Percentiles rank a stretch among this genome's conserved stretches.
These are phyloP conservation scores for Gastrolobium bilobum DNA, from an alignment of 306 rosid species.

Conservation along the genomic window DNA sequence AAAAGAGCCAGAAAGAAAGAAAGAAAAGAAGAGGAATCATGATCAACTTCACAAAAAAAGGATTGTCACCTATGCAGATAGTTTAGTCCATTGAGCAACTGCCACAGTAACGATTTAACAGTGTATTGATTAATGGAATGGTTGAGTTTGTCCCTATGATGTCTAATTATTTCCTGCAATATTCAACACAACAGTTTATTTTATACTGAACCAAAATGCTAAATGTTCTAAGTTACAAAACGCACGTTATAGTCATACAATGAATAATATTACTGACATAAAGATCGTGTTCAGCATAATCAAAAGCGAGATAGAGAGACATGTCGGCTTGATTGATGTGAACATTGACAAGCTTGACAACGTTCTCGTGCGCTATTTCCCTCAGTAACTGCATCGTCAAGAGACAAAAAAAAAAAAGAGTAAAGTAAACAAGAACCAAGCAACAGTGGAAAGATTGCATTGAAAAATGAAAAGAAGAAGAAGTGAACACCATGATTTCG, in stretches of 20 bases:
- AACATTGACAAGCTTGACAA: constrained; percentile 87
- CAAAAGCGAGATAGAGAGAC: constrained; percentile 90
- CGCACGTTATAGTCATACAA: neutral
- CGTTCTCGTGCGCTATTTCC: constrained; percentile 85
- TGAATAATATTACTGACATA: constrained; percentile 61
- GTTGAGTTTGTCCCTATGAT: constrained; percentile 87
- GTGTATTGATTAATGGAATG: constrained; percentile 73
- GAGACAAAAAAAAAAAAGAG: neutral
- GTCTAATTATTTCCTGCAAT: constrained; percentile 83
- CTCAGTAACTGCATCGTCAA: constrained; percentile 69
- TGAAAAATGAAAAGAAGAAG: neutral
- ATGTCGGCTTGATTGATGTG: constrained; percentile 88
- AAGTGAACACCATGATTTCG: constrained; percentile 72
- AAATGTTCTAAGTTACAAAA: neutral
- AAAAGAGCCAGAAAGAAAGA: neutral
- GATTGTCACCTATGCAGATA: constrained; percentile 76
- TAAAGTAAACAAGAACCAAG: too few relatives aligned
- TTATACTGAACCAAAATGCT: neutral
- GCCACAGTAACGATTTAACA: constrained; percentile 84
- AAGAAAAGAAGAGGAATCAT: constrained; percentile 4
- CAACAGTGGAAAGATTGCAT: neutral
- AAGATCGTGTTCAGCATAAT: constrained; percentile 91
- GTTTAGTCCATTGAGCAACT: constrained; percentile 84
- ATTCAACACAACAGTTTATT: constrained; percentile 3
- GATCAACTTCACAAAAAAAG: constrained; percentile 9